A percentile compares a stretch with the other conserved stretches of the same genome.
Conservation (phyloP, 2,329 filamentous ascomycete genomes). For the Ceratocystis lukuohia region DNA sequence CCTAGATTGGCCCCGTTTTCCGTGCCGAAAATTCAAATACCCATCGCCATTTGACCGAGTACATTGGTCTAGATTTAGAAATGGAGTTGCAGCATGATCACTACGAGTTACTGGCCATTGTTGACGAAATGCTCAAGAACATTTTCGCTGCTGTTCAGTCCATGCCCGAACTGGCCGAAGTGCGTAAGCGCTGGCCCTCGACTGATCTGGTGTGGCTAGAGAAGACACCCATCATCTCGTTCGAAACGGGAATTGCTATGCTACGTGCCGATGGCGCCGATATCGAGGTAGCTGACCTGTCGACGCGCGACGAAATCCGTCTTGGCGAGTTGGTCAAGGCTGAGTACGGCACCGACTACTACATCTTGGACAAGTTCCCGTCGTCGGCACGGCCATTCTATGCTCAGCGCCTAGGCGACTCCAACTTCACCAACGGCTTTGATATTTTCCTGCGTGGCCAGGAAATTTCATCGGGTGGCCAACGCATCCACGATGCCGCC, state of each 20-base stretch:
- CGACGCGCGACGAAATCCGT: conserved; percentile 74
- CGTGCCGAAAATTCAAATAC: conserved; percentile 93
- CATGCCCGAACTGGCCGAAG: conserved; percentile 56
- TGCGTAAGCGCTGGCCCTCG: conserved; percentile 76
- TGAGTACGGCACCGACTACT: conserved; percentile 81
- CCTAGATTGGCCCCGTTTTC: conserved; percentile 66
- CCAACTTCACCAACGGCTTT: conserved; percentile 73
- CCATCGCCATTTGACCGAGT: conserved; percentile 85
- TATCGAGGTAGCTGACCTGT: conserved; percentile 59
- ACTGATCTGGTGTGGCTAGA: conserved; percentile 79
- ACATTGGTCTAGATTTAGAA: conserved; percentile 82
- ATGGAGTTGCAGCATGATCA: conserved; percentile 87
- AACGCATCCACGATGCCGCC: conserved; percentile 73
- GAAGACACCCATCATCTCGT: conserved; percentile 67
- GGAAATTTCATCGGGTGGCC: conserved; percentile 82
- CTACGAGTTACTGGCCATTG: conserved; percentile 66
- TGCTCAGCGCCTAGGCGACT: conserved; percentile 68
- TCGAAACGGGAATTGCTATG: conserved; percentile 66
- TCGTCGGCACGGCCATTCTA: conserved; percentile 77
- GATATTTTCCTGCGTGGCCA: conserved; percentile 91
- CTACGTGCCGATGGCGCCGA: conserved; percentile 70
- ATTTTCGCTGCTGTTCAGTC: conserved; percentile 39
- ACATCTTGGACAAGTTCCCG: conserved; percentile 89
- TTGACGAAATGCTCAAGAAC: conserved; percentile 69
- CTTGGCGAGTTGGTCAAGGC: conserved; percentile 74